Evolutionary conservation across 352 stramenopile species (phyloP).

Genomic region (Globisporangium echinulatum): DNA sequence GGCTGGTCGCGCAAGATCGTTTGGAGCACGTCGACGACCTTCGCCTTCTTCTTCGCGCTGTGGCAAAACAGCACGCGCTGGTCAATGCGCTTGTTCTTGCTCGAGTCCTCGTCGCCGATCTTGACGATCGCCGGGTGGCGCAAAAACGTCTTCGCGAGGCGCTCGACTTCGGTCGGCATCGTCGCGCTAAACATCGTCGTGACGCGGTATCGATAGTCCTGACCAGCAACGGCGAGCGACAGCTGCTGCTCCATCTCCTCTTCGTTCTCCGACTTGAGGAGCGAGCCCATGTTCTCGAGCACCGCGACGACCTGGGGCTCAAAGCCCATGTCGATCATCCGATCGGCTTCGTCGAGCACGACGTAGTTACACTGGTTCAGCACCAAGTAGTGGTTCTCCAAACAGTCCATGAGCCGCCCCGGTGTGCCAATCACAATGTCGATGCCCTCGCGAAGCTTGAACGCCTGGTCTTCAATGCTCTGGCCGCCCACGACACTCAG

Average conservation of each 20-base stretch:
- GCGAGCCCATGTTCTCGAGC: constrained; percentile 95
- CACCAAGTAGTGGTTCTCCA: constrained; percentile 97
- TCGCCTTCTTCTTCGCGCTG: constrained; percentile 87
- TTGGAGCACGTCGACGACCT: constrained; percentile 77
- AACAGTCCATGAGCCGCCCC: constrained; percentile 96
- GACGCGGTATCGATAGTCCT: constrained; percentile 74
- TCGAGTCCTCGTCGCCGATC: constrained; percentile 96
- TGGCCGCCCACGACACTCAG: constrained; percentile 92
- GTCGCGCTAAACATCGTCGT: constrained; percentile 99
- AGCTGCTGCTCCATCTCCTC: constrained; percentile 94
- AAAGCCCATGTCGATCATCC: constrained; percentile 98
- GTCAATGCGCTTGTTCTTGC: constrained; percentile 98
- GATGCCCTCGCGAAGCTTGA: constrained; percentile 92
- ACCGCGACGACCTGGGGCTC: constrained; percentile 95
- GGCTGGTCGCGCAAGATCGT: constrained; percentile 78
- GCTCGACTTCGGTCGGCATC: constrained; percentile 96
- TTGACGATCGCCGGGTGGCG: constrained; percentile 95
- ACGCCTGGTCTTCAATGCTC: constrained; percentile 95
- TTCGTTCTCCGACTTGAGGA: constrained; percentile 96
- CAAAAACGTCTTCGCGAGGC: constrained; percentile 96
- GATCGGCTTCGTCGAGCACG: constrained; percentile 98
- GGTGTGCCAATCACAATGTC: constrained; percentile 99
- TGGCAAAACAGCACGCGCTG: constrained; percentile 95
- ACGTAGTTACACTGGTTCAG: constrained; percentile 99
- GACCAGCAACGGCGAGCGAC: constrained; percentile 35